Conservation (phyloP, 1,284 basidiomycete species). For the Ustilago esculenta region DNA sequence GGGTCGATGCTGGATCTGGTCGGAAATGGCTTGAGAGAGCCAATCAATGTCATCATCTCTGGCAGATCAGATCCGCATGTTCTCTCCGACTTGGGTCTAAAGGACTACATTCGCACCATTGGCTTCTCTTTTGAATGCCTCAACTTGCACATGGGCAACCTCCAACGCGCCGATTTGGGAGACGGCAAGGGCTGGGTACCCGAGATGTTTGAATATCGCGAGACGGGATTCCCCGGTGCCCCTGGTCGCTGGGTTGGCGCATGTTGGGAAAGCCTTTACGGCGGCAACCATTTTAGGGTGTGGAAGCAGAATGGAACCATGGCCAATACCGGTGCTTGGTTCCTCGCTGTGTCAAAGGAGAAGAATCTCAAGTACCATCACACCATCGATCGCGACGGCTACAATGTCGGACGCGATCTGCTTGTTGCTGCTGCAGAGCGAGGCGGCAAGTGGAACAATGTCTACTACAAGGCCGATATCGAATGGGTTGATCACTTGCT, state of each 20-base stretch:
- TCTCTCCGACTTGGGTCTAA: slow-evolving; percentile 77
- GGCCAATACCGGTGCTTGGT: slow-evolving; percentile 67
- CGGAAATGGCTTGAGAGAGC: slow-evolving; percentile 84
- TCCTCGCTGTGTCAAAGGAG: slow-evolving; percentile 66
- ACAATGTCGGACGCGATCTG: slow-evolving; percentile 65
- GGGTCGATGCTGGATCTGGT: slow-evolving; percentile 67
- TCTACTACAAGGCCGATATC: slow-evolving; percentile 61
- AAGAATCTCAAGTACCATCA: slow-evolving; percentile 62
- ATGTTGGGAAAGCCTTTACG: slow-evolving; percentile 63
- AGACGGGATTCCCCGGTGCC: slow-evolving; percentile 61
- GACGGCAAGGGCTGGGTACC: slow-evolving; percentile 76
- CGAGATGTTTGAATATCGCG: slow-evolving; percentile 66
- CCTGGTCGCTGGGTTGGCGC: slow-evolving; percentile 65
- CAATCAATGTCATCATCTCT: slow-evolving; percentile 87
- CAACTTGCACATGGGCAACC: slow-evolving; percentile 78
- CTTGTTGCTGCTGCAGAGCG: slow-evolving; percentile 59
- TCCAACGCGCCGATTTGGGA: slow-evolving; percentile 82
- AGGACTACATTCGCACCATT: slow-evolving; percentile 78
- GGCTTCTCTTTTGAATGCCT: slow-evolving; percentile 83
- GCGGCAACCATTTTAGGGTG: slow-evolving; percentile 66
- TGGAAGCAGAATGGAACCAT: slow-evolving; percentile 68
- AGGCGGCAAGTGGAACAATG: slow-evolving; percentile 61
- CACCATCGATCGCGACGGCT: slow-evolving; percentile 65
- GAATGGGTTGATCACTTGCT: slow-evolving; percentile 65
- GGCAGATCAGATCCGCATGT: slow-evolving; percentile 79